phyloP scores from a whole-genome alignment of 2,329 filamentous ascomycete species.

The Aspergillus nomiae region DNA sequence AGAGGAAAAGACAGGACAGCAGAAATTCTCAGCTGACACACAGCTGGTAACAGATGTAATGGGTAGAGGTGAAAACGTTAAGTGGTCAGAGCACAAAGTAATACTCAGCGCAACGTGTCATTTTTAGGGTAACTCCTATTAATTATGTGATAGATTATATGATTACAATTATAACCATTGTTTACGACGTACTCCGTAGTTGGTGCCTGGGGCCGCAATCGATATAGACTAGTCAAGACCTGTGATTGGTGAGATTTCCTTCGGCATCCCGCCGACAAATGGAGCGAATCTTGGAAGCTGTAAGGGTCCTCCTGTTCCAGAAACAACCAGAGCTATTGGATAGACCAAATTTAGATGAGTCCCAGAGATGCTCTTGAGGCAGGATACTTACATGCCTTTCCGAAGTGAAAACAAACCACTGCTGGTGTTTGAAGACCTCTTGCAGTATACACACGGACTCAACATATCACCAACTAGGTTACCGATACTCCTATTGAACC shows the following conservation, averaged over 20 bases:
- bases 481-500: background rate
- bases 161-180: background rate
- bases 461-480: background rate
- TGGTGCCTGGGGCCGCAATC: slow-evolving; percentile 1
- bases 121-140: background rate
- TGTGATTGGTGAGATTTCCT: background rate
- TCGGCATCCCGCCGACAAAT: background rate
- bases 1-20: background rate
- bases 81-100: background rate
- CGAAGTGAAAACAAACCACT: background rate
- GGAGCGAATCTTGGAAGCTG: background rate
- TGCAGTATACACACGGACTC: background rate
- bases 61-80: background rate
- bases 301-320: background rate
- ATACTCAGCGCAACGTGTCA: slow-evolving; percentile 3
- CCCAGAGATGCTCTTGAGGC: background rate
- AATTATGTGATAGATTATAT: background rate
- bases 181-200: background rate
- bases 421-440: background rate
- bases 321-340: no score
- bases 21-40: background rate
- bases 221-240: background rate
- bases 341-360: background rate
- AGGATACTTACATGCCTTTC: background rate
- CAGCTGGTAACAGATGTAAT: background rate